Evolutionary conservation across 2,329 filamentous ascomycete species (phyloP).

Genomic region (Talaromyces sp.): DNA sequence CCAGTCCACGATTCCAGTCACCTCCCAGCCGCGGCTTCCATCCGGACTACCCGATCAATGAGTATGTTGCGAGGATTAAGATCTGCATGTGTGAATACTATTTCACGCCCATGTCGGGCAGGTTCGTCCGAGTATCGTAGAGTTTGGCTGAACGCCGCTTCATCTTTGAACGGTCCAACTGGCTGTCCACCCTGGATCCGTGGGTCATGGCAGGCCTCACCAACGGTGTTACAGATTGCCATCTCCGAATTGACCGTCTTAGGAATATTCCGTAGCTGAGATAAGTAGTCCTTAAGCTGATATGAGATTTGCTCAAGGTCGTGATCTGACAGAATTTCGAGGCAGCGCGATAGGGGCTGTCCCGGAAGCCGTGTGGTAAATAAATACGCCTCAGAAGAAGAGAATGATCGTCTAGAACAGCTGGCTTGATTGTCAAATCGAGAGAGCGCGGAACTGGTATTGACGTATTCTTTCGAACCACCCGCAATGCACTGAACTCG

Average conservation of each 20-base stretch:
- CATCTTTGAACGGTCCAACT: constrained; percentile 2
- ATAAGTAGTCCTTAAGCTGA: not conserved
- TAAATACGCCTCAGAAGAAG: not conserved
- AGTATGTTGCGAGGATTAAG: constrained; percentile 7
- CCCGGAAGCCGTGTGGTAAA: not conserved
- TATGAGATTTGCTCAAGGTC: not conserved
- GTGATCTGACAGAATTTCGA: not conserved
- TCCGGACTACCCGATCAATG: not conserved
- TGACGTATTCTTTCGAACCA: not conserved
- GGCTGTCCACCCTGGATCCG: not conserved
- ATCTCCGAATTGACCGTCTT: not conserved
- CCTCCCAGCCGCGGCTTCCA: constrained; percentile 3
- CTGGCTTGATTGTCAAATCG: not conserved
- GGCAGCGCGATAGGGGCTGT: not conserved
- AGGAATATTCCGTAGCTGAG: not conserved
- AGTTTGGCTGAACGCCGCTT: not conserved
- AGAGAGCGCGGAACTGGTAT: not conserved
- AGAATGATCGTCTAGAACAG: not conserved
- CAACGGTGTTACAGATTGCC: constrained; percentile 4
- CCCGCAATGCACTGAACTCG: not conserved
- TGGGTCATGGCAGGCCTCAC: not conserved
- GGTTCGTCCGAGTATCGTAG: not conserved
- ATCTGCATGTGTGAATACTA: constrained; percentile 9
- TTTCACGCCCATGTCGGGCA: not conserved
- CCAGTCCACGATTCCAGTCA: constrained; percentile 8